Evolutionary conservation across 257 asterid species (phyloP).

Genomic region (Nicotiana sylvestris): DNA sequence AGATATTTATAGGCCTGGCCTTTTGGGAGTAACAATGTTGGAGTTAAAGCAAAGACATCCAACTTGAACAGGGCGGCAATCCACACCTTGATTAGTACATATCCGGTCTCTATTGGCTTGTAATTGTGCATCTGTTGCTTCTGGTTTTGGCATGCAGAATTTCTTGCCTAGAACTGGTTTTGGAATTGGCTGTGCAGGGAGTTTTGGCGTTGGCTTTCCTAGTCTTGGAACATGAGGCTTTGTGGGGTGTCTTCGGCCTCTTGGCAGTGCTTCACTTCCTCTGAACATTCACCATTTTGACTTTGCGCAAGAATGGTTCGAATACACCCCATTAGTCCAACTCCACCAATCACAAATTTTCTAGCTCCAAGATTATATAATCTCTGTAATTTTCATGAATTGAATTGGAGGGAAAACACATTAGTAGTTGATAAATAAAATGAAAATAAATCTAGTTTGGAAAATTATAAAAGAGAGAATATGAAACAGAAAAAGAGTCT

Average conservation of each 20-base stretch:
- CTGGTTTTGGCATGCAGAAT: conserved; percentile 66
- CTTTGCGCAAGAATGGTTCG: conserved; percentile 81
- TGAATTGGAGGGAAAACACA: neutral
- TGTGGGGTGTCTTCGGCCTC: neutral
- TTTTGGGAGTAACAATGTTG: conserved; percentile 16
- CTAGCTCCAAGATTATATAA: conserved; percentile 89
- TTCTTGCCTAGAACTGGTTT: conserved; percentile 31
- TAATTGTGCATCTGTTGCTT: conserved; percentile 32
- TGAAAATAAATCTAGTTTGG: neutral
- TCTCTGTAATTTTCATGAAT: conserved; percentile 35
- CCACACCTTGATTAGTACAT: conserved; percentile 49
- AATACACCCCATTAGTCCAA: conserved; percentile 85
- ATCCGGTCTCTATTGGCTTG: conserved; percentile 58
- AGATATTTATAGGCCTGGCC: too few relatives aligned
- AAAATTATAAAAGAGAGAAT: neutral
- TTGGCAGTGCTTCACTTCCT: conserved; percentile 42
- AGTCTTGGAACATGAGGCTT: too few relatives aligned
- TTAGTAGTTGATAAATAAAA: neutral
- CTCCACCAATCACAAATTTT: conserved; percentile 72
- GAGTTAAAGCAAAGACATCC: conserved; percentile 68
- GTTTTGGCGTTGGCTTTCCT: too few relatives aligned
- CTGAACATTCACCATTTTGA: conserved; percentile 46
- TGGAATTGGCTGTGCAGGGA: conserved; percentile 3
- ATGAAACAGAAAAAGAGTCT: neutral
- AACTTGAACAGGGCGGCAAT: conserved; percentile 48